Percentiles rank a stretch among this genome's conserved stretches.
Evolutionary conservation across 768 basidiomycete species (phyloP).

Genomic region (Tylopilus sp.): DNA sequence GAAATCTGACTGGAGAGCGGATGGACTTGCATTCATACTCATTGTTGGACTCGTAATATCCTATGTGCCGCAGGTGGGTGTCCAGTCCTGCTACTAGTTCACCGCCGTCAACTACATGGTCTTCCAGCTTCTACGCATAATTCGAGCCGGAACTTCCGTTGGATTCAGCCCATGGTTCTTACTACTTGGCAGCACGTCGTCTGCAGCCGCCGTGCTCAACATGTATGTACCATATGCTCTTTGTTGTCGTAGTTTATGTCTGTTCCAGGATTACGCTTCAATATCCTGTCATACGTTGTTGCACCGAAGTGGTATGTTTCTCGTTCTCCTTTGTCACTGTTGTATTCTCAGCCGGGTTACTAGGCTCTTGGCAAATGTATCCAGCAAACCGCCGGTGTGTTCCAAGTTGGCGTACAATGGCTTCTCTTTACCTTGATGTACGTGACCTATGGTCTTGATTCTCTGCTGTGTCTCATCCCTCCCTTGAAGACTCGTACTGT

Average conservation of each 20-base stretch:
- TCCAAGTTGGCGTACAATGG: conserved; percentile 85
- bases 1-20: conserved; percentile 70
- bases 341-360: conserved; percentile 2
- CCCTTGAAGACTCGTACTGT: conserved; percentile 72
- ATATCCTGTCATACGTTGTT: conserved; percentile 80
- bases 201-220: conserved; percentile 81
- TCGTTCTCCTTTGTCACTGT: background rate
- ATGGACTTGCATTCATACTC: conserved; percentile 55
- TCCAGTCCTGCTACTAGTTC: background rate
- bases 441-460: conserved; percentile 28
- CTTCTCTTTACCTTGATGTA: conserved; percentile 80
- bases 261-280: conserved; percentile 73
- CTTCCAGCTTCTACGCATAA: conserved; percentile 75
- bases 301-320: conserved; percentile 63
- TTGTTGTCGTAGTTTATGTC: background rate
- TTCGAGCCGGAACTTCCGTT: conserved; percentile 71
- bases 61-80: conserved; percentile 74
- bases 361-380: conserved; percentile 71
- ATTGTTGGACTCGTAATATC: conserved; percentile 79
- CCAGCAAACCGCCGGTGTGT: conserved; percentile 75
- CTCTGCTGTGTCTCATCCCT: background rate
- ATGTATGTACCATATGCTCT: conserved; percentile 44
- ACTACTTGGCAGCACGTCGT: conserved; percentile 81
- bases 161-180: conserved; percentile 93
- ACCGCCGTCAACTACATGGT: background rate